Conservation (phyloP, 2,329 filamentous ascomycete genomes). For the Exophiala sp. region DNA sequence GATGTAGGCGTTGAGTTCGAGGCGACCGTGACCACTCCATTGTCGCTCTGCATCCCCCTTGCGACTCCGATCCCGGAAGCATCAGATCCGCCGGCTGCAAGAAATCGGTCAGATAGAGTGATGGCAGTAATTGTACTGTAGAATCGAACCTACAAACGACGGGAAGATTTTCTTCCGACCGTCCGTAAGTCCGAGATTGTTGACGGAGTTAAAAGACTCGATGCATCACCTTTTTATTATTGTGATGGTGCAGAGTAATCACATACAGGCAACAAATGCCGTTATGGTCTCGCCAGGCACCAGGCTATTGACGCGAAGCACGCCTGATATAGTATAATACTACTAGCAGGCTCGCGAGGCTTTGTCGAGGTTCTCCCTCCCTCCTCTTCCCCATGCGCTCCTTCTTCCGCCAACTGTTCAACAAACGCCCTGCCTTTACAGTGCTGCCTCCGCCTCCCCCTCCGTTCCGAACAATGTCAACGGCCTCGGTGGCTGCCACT, state of each 20-base stretch:
- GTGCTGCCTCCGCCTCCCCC: slow-evolving; percentile 15
- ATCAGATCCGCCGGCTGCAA: neutral
- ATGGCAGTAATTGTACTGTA: neutral
- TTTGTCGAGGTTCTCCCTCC: neutral
- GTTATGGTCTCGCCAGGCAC: neutral
- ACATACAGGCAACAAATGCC: too few species aligned
- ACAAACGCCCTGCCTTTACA: slow-evolving; percentile 24
- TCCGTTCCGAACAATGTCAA: slow-evolving; percentile 34
- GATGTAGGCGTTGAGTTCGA: slow-evolving; percentile 8
- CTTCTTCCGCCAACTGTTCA: slow-evolving; percentile 21
- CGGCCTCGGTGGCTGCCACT: slow-evolving; percentile 34
- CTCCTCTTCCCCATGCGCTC: slow-evolving; percentile 20
- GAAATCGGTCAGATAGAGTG: neutral
- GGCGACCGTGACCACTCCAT: slow-evolving; percentile 18
- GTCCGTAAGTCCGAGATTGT: neutral
- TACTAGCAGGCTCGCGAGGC: neutral
- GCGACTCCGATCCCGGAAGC: neutral
- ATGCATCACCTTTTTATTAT: neutral
- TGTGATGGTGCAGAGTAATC: too few species aligned
- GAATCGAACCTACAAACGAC: neutral
- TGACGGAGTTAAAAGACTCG: neutral
- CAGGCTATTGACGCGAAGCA: neutral
- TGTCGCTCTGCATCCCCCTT: slow-evolving; percentile 24
- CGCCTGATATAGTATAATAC: neutral
- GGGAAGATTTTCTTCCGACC: slow-evolving; percentile 1